These are phyloP conservation scores for Dothistroma pini DNA, from an alignment of 2,329 filamentous ascomycete species.

Conservation along the genomic window DNA sequence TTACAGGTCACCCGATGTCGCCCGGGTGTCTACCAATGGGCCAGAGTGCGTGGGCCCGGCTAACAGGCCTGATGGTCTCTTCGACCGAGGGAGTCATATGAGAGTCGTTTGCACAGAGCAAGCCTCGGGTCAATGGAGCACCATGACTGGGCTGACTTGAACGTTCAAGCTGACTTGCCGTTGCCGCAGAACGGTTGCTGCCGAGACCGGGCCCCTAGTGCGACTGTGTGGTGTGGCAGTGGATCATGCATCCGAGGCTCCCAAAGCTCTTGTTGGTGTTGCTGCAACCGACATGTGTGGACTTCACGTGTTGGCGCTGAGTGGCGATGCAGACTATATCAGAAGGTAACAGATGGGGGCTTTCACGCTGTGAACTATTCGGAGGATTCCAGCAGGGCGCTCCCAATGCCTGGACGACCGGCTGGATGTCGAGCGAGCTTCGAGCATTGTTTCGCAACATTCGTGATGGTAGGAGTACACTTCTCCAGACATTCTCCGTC, in stretches of 20 bases:
- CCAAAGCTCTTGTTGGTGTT: neutral
- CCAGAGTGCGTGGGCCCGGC: neutral
- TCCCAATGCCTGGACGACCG: too few relatives aligned
- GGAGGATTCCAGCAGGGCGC: too few relatives aligned
- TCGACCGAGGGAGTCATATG: conserved; percentile 19
- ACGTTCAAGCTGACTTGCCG: conserved; percentile 16
- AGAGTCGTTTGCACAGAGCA: neutral
- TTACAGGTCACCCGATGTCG: conserved; percentile 16
- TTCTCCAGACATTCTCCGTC: neutral
- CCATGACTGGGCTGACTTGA: conserved; percentile 15
- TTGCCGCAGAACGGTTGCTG: conserved; percentile 8
- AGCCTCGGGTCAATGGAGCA: conserved; percentile 27
- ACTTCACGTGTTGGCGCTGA: neutral
- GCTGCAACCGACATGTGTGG: neutral
- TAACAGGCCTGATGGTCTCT: conserved; percentile 1
- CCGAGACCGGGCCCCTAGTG: neutral
- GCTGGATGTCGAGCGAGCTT: neutral
- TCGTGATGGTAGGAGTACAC: neutral
- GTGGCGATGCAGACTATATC: neutral
- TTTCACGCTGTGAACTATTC: neutral
- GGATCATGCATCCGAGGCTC: neutral
- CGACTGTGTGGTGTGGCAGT: neutral
- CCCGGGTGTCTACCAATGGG: conserved; percentile 15
- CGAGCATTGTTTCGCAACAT: neutral
- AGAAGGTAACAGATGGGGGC: neutral